These are phyloP conservation scores for Aspergillus heteromorphus DNA, from an alignment of 495 filamentous ascomycete species.

Conservation along the genomic window DNA sequence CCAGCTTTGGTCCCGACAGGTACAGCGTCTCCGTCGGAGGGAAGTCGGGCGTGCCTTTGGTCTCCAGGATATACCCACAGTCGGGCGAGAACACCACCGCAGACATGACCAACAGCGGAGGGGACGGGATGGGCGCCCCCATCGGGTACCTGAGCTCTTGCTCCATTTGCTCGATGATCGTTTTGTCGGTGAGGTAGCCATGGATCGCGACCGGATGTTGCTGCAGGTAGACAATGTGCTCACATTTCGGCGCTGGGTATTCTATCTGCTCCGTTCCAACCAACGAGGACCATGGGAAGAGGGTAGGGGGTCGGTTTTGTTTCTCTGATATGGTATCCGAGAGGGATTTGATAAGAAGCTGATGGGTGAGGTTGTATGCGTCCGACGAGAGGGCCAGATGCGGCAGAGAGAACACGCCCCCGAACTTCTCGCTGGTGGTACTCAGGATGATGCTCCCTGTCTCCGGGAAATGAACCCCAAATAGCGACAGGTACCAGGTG, in stretches of 20 bases:
- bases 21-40: slow-evolving; percentile 59
- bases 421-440: slow-evolving; percentile 88
- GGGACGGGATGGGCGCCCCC: slow-evolving; percentile 63
- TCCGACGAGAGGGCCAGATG: slow-evolving; percentile 67
- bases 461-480: slow-evolving; percentile 77
- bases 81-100: slow-evolving; percentile 88
- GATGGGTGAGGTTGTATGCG: slow-evolving; percentile 61
- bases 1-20: slow-evolving; percentile 71
- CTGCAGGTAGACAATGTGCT: slow-evolving; percentile 83
- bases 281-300: slow-evolving; percentile 62
- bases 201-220: slow-evolving; percentile 55
- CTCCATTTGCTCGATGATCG: slow-evolving; percentile 64
- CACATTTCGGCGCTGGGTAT: slow-evolving; percentile 70
- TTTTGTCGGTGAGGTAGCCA: slow-evolving; percentile 26
- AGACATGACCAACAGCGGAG: slow-evolving; percentile 73
- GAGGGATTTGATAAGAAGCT: slow-evolving; percentile 66
- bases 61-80: slow-evolving; percentile 86
- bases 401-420: slow-evolving; percentile 81
- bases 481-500: slow-evolving; percentile 68
- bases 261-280: slow-evolving; percentile 49
- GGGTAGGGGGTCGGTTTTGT: slow-evolving; percentile 46
- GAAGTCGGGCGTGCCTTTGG: slow-evolving; percentile 72
- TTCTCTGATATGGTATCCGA: slow-evolving; percentile 55
- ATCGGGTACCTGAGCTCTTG: slow-evolving; percentile 79
- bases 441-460: slow-evolving; percentile 72